Base-by-base conservation (phyloP, 2,329 filamentous ascomycete genomes). In the Penicillium sp. region DNA sequence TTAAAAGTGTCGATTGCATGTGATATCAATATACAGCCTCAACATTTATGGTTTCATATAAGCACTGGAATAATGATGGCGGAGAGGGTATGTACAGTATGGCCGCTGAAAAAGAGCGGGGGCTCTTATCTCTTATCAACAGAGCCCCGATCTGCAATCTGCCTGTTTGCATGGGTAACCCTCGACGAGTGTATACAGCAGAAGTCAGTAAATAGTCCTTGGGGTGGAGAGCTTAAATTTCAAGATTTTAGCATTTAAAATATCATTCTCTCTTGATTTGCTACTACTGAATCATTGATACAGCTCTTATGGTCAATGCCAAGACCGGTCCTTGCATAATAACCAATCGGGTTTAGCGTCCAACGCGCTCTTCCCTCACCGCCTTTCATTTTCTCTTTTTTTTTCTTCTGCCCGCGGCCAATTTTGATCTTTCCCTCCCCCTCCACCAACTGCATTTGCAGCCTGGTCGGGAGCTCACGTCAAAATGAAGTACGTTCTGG, bases 401-500 rank as follows among this genome's bases (percentile, higher is more conserved):
- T 55, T 57, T 57, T 57, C n/a, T n/a, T 44, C 40, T 47, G 42
- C 55, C 44, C 55, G 55, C 40, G 13, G 42, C 42, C 44, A 47
- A 47, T 56, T 38, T 49, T 35, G 19, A 15, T 45, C 35, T 30
- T 49, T 60, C 45, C 49, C 50, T 59, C 55, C 42, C 55, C 55
- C 44, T 47, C 44, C 44, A 49, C 50, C 57, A 47, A 45, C 49
- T 54, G 44, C 37, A 42, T 37, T 63, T 53, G 53, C 53, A 55
- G 53, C 53, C 40, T 56, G 33, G 56, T 64, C 45, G 40, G 53
- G 53, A 55, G 53, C 26, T 59, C 40, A 54, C 62, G 64, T 69
- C 71, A 87, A 81, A 73, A 93, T 92, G 90, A 91, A 92, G 82
- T 92, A 92, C 84, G 88, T 93, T 79, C 83, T 92, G 69, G 89